Evolutionary conservation across 106 monocot genomes (phyloP).

Genomic region (Platanthera guangdongensis): DNA sequence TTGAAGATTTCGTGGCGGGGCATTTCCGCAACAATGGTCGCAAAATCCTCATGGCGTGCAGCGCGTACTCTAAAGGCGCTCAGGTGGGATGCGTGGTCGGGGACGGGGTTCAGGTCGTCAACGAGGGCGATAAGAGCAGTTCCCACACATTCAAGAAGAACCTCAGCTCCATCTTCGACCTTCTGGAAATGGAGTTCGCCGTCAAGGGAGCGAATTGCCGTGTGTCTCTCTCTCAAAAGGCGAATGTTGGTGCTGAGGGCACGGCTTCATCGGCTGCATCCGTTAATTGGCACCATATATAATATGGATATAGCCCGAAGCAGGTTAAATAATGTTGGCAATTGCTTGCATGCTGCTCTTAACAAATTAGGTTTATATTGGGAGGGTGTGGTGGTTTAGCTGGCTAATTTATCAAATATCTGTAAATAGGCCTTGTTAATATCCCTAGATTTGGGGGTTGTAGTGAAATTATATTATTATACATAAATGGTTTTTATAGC

Average conservation of each 20-base stretch:
- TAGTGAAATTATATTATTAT: background rate
- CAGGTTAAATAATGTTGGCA: background rate
- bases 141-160: background rate
- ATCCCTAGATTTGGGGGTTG: background rate
- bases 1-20: slow-evolving; percentile 14
- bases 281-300: background rate
- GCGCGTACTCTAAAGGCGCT: slow-evolving; percentile 12
- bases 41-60: slow-evolving; percentile 14
- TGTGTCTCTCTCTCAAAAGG: slow-evolving; percentile 9
- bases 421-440: slow-evolving; percentile 1
- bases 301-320: background rate
- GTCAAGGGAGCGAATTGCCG: slow-evolving; percentile 13
- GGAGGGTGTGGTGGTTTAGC: background rate
- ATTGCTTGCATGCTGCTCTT: background rate
- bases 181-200: slow-evolving; percentile 9
- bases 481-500: background rate
- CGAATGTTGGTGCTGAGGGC: slow-evolving; percentile 5
- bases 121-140: slow-evolving; percentile 1
- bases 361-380: background rate
- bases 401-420: background rate
- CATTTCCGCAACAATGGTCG: slow-evolving; percentile 13
- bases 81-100: slow-evolving; percentile 12
- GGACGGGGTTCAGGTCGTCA: background rate
- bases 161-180: slow-evolving; percentile 7
- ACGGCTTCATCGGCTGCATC: background rate